Evolutionary conservation across 1,284 basidiomycete species (phyloP), one percentile per base, ranked within the genome.

Genomic region (Fistulina hepatica): DNA sequence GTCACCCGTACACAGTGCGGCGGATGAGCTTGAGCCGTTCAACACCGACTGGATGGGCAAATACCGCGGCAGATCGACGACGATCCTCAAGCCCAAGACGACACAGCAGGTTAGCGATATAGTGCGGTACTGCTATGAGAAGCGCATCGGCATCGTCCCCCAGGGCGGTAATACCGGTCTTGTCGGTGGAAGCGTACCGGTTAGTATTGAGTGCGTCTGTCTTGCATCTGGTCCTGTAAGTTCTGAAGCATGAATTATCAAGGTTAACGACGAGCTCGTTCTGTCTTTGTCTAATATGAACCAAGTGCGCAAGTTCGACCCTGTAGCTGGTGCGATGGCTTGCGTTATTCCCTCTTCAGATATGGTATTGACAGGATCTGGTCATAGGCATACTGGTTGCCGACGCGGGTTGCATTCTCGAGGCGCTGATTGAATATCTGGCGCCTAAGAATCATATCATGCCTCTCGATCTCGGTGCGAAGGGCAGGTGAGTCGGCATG

Each of bases 1-100:
- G 5, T 51, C 73, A 22, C 68, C 78, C 10, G 48, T 49, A 28
- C 59, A 69, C 5, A 52, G 60, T 12, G 43, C 70, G 11, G 35
- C 62, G 3, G 74, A 81, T 9, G 93, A 97, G 48, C 71, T 97
- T 23, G 71, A 73, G 13, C 67, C 63, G 0, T 97, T 75, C 69
- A 98, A 98, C 59, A 69, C 76, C 49, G 94, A 98, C 59, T 98
- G 94, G 94, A 92, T 97, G 85, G 82, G 85, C 54, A 97, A 97
- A 61, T 97, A 95, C 58, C 73, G 74, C 42, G 95, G 94, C 15
- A 64, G 71, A 26, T 77, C 88, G 15, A 76, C 77, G 21, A 84
- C 91, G 17, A 85, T 98, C 11, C 66, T 97, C 44, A 90, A 85
- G 57, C 94, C 94, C 10, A 88, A 81, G 53, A 80, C 82, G 2